phyloP scores from a whole-genome alignment of 192 early-diverging fungal genomes.

The Dissophora globulifera region DNA sequence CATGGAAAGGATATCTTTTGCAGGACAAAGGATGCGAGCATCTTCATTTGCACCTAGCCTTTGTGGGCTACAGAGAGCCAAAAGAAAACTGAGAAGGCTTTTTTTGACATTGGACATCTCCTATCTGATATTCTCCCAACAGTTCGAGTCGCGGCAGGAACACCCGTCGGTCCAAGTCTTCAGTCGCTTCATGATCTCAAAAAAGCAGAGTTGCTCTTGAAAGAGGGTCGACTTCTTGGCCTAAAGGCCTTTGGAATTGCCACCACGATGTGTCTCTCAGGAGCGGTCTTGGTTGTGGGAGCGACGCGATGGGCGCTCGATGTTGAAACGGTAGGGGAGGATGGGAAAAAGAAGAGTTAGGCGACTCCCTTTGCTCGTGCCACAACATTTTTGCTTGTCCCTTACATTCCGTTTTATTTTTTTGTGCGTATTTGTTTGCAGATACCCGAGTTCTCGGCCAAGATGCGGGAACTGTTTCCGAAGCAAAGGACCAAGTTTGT shows the following conservation, averaged over 20 bases:
- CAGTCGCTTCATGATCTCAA: constrained; percentile 38
- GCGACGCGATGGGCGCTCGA: constrained; percentile 45
- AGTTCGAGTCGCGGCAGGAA: constrained; percentile 24
- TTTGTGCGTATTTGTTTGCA: constrained; percentile 1
- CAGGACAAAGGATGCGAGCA: no score
- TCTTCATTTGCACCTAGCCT: no score
- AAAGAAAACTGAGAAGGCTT: no score
- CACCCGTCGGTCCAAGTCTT: constrained; percentile 16
- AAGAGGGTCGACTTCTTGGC: constrained; percentile 42
- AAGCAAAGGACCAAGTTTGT: constrained; percentile 53
- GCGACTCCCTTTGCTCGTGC: no score
- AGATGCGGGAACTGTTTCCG: constrained; percentile 49
- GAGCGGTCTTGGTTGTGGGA: constrained; percentile 34
- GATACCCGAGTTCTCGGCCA: constrained; percentile 55
- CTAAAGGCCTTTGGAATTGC: constrained; percentile 48
- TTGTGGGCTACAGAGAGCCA: no score
- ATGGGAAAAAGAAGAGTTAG: no score
- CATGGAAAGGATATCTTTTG: no score
- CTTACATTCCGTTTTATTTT: not conserved
- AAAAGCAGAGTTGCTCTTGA: constrained; percentile 33
- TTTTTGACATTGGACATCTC: no score
- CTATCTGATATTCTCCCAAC: no score
- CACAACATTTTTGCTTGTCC: no score
- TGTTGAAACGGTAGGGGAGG: constrained; percentile 46
- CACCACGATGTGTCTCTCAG: constrained; percentile 45